Base-by-base conservation (phyloP, 495 filamentous ascomycete species). In the Annulohypoxylon nitens region DNA sequence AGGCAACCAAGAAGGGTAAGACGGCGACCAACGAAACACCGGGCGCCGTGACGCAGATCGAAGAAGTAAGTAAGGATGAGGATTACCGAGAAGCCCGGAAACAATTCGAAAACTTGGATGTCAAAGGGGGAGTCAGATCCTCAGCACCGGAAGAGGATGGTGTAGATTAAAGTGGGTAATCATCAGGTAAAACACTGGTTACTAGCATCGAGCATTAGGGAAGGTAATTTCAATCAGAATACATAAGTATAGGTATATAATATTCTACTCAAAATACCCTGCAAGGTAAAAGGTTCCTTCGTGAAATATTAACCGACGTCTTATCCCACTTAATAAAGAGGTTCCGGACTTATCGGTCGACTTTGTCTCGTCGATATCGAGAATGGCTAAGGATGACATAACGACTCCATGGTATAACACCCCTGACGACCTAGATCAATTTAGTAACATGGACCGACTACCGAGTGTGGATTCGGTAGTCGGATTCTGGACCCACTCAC, bases 1-100 rank as follows among this genome's bases (percentile, higher is more conserved):
- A 74, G n/a, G 71, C 72, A 0, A 64, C 63, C 9, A 53, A 60
- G 23, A 20, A 60, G 23, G 47, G 39, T 16, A 66, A 69, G 60
- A 45, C 53, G 60, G 33, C 54, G 61, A 25, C 61, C 1, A 53
- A 63, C 18, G 58, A 60, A 14, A 39, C 43, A 5, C 67, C 50
- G 12, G 63, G 45, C 1, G 12, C 43, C 2, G 7, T 23, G 10
- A 36, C 20, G 7, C 45, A 37, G 7, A 4, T 1, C 1, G 37
- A 12, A 11, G 59, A 61, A 9, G 71, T 59, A 36, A 63, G 47
- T 1, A 70, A 60, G 34, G 67, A 70, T 9, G 58, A 70, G 1
- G 67, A 61, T 16, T 63, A 74, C 20, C 9, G 61, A 11, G 66
- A 74, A 26, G 57, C 66, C 1, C 62, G 53, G 1, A 66, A 51